Conservation (phyloP, 73 alveolate species). For the Halteria grandinella region DNA sequence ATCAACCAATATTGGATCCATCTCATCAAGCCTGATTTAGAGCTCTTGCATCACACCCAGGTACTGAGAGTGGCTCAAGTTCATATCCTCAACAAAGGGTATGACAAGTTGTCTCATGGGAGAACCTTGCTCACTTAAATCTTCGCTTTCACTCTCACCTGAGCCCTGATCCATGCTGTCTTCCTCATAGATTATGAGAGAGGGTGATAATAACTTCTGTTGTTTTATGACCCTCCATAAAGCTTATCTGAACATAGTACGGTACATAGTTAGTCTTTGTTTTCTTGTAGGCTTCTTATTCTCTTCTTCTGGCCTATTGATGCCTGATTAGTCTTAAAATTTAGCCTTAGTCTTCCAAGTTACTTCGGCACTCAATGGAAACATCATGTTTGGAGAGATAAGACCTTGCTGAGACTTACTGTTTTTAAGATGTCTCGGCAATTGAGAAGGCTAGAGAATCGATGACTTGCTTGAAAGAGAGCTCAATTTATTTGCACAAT, state of each 20-base stretch:
- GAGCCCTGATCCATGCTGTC: constrained; percentile 19
- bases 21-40: not conserved
- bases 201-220: constrained; percentile 18
- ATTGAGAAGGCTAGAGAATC: too few species aligned
- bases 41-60: not conserved
- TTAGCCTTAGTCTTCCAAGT: too few species aligned
- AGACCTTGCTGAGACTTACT: too few species aligned
- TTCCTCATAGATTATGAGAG: constrained; percentile 22
- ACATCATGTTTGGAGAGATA: too few species aligned
- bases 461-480: too few species aligned
- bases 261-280: too few species aligned
- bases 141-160: constrained; percentile 7
- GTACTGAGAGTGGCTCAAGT: constrained; percentile 2
- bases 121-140: constrained; percentile 10
- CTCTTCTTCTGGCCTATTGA: too few species aligned
- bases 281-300: too few species aligned
- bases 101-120: not conserved
- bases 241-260: constrained; percentile 6
- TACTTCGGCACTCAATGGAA: too few species aligned
- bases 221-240: constrained; percentile 10
- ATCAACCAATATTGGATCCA: constrained; percentile 23
- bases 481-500: too few species aligned
- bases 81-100: constrained; percentile 31
- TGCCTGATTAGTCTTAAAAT: too few species aligned
- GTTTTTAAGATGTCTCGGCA: too few species aligned